phyloP scores from a whole-genome alignment of 2,329 filamentous ascomycete genomes.

The Nothomitra cinnamomea region DNA sequence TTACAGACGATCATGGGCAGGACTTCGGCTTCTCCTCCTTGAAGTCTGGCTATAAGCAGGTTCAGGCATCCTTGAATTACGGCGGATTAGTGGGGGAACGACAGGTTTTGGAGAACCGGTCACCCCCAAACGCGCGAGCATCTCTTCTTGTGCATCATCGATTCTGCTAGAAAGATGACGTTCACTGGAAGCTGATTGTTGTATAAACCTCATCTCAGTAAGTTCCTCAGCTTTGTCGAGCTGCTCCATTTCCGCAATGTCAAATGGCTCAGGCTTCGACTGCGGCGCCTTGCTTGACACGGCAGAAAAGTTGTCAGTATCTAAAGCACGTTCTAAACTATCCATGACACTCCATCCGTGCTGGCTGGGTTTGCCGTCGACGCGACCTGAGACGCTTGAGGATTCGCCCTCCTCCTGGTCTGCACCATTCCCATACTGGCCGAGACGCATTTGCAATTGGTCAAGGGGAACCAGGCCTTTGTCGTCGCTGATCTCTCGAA shows the following conservation, averaged over 20 bases:
- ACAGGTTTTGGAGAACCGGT: conserved; percentile 20
- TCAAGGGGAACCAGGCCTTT: conserved; percentile 25
- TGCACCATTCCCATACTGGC: conserved; percentile 18
- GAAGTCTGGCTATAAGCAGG: too few species aligned
- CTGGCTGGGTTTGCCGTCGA: not conserved
- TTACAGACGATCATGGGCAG: not conserved
- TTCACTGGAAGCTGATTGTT: conserved; percentile 10
- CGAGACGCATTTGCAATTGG: conserved; percentile 22
- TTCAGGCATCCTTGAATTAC: not conserved
- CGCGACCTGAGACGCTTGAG: not conserved
- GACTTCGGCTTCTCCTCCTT: conserved; percentile 2
- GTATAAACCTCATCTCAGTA: conserved; percentile 5
- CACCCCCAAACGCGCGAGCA: conserved; percentile 21
- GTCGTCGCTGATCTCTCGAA: conserved; percentile 26
- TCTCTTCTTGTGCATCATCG: conserved; percentile 16
- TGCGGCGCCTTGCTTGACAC: not conserved
- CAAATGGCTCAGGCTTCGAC: not conserved
- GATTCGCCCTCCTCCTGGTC: conserved; percentile 16
- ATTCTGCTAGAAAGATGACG: conserved; percentile 20
- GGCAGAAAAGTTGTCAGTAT: conserved; percentile 1
- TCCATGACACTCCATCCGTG: not conserved
- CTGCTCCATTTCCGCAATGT: conserved; percentile 6
- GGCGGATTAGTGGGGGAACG: not conserved
- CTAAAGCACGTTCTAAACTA: not conserved
- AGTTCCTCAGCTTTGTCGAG: not conserved